Evolutionary conservation across 352 stramenopile species (phyloP).

Genomic region (Phytophthora cactorum): DNA sequence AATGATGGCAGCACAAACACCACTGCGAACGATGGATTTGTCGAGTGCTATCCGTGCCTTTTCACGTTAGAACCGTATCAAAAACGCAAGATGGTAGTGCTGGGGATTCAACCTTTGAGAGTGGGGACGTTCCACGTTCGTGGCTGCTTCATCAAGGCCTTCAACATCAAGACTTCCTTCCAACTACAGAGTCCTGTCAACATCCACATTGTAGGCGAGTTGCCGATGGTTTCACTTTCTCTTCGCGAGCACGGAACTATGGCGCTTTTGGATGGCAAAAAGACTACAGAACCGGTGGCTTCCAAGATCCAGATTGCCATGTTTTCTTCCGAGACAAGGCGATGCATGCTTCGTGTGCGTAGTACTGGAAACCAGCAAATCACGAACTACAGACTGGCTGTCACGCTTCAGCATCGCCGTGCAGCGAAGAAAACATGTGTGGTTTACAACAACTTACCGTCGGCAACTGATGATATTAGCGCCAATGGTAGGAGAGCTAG

Average conservation of each 20-base stretch:
- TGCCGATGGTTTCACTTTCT: constrained; percentile 57
- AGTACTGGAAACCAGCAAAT: constrained; percentile 57
- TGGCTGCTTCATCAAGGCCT: constrained; percentile 66
- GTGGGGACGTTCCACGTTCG: constrained; percentile 49
- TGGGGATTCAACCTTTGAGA: constrained; percentile 54
- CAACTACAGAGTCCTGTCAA: constrained; percentile 28
- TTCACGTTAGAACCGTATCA: constrained; percentile 63
- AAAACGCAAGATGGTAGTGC: constrained; percentile 47
- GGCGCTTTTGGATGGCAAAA: constrained; percentile 16
- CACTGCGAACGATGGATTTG: constrained; percentile 11
- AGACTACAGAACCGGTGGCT: not conserved
- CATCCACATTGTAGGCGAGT: constrained; percentile 50
- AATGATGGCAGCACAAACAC: constrained; percentile 8
- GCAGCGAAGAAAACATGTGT: constrained; percentile 44
- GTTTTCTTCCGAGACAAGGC: constrained; percentile 73
- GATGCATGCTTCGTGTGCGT: constrained; percentile 56
- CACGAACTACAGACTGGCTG: constrained; percentile 45
- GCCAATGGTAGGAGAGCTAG: not conserved
- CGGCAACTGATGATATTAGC: not conserved
- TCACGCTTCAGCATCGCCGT: constrained; percentile 38
- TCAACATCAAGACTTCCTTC: constrained; percentile 73
- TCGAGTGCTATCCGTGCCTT: constrained; percentile 70
- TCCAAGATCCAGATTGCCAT: constrained; percentile 56
- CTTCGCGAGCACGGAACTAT: constrained; percentile 52
- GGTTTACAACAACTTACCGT: constrained; percentile 50